These are phyloP conservation scores for Ceratocystis lukuohia DNA, from an alignment of 2,329 filamentous ascomycete species.

Conservation along the genomic window DNA sequence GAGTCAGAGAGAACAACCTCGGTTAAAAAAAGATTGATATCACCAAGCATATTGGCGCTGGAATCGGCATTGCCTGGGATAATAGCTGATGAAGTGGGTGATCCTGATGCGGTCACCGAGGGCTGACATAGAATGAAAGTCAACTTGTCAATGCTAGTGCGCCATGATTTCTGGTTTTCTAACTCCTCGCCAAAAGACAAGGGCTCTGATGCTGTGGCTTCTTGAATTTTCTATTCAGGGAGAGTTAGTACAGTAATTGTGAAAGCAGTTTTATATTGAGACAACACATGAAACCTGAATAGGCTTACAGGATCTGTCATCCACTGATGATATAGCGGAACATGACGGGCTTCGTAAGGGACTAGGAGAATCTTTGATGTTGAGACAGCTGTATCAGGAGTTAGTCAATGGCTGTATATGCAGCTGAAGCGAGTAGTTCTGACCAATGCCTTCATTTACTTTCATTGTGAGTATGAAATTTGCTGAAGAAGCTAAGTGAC, in stretches of 20 bases:
- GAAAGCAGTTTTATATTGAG: neutral
- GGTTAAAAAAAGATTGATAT: conserved; percentile 70
- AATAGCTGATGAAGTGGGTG: neutral
- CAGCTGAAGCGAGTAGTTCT: neutral
- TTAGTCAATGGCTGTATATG: neutral
- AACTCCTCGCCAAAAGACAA: conserved; percentile 72
- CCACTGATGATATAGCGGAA: conserved; percentile 74
- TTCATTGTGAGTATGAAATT: conserved; percentile 28
- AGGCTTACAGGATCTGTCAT: conserved; percentile 64
- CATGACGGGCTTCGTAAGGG: conserved; percentile 71
- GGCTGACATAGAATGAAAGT: conserved; percentile 73
- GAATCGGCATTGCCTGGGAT: conserved; percentile 36
- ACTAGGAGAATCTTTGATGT: conserved; percentile 59
- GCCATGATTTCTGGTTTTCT: conserved; percentile 81
- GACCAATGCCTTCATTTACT: conserved; percentile 34
- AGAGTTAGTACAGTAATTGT: conserved; percentile 3
- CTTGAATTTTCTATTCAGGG: conserved; percentile 48
- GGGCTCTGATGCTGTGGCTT: conserved; percentile 76
- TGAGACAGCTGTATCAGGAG: conserved; percentile 43
- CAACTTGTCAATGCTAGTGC: conserved; percentile 67
- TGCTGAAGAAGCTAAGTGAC: neutral
- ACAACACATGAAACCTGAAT: neutral
- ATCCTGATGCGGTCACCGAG: neutral
- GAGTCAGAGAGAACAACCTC: conserved; percentile 26
- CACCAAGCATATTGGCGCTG: conserved; percentile 50